phyloP scores from a whole-genome alignment of 352 stramenopile genomes.

The Globisporangium paddicum region DNA sequence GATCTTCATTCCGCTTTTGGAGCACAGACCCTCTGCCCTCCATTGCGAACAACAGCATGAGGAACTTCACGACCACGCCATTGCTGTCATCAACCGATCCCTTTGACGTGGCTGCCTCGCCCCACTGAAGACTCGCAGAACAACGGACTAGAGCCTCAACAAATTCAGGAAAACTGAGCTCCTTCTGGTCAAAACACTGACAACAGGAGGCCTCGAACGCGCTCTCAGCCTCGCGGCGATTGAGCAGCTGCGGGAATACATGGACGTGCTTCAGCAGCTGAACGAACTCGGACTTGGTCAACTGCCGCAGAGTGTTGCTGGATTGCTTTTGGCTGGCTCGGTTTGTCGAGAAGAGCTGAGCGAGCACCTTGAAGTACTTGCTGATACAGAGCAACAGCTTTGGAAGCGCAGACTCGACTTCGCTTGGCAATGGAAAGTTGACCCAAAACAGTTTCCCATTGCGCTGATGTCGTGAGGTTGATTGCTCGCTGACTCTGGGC shows the following conservation, averaged over 20 bases:
- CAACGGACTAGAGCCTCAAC: slow-evolving; percentile 55
- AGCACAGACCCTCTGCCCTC: slow-evolving; percentile 60
- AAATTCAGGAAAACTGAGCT: slow-evolving; percentile 56
- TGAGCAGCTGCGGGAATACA: slow-evolving; percentile 58
- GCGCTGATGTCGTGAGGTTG: neutral
- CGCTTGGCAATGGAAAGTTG: slow-evolving; percentile 18
- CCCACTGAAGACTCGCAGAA: slow-evolving; percentile 41
- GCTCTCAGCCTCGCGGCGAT: slow-evolving; percentile 43
- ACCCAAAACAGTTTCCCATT: slow-evolving; percentile 14
- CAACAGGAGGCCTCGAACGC: slow-evolving; percentile 34
- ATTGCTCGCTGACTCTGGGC: neutral
- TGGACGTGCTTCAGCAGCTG: slow-evolving; percentile 45
- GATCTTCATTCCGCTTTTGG: slow-evolving; percentile 47
- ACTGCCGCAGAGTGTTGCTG: slow-evolving; percentile 16
- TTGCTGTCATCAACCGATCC: slow-evolving; percentile 3
- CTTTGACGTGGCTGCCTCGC: slow-evolving; percentile 3
- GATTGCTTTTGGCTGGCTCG: neutral
- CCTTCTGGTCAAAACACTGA: slow-evolving; percentile 16
- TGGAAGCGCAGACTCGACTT: slow-evolving; percentile 23
- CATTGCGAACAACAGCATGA: slow-evolving; percentile 79
- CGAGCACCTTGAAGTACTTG: slow-evolving; percentile 36
- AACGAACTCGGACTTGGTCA: slow-evolving; percentile 31
- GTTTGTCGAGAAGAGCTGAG: slow-evolving; percentile 32
- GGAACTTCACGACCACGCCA: slow-evolving; percentile 49
- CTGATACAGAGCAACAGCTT: slow-evolving; percentile 34